phyloP scores from a whole-genome alignment of 2,329 filamentous ascomycete species.

The Ustilaginoidea virens region DNA sequence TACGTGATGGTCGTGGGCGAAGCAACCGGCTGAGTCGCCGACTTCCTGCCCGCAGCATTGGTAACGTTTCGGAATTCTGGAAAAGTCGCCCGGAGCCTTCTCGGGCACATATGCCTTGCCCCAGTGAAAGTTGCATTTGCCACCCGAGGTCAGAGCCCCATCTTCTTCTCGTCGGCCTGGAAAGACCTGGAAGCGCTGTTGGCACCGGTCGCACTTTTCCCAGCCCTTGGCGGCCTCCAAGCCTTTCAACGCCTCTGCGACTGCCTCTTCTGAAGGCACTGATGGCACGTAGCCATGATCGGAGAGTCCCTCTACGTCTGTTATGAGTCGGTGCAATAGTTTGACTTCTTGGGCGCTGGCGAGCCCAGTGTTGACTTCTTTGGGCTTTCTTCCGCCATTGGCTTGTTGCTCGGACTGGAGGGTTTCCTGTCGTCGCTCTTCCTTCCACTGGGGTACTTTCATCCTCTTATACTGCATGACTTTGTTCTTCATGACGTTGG shows the following conservation, averaged over 20 bases:
- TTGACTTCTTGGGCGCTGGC: constrained; percentile 50
- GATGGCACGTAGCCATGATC: constrained; percentile 60
- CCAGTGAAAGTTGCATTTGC: constrained; percentile 68
- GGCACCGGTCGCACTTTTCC: constrained; percentile 82
- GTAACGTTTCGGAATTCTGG: constrained; percentile 46
- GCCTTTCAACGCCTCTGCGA: constrained; percentile 49
- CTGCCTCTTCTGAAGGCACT: constrained; percentile 48
- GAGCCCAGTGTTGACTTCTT: constrained; percentile 54
- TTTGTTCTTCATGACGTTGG: constrained; percentile 69
- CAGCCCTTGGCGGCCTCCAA: constrained; percentile 55
- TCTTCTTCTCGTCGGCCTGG: constrained; percentile 69
- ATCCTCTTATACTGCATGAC: constrained; percentile 67
- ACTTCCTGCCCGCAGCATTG: constrained; percentile 65
- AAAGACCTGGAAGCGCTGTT: constrained; percentile 78
- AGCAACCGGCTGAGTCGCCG: constrained; percentile 63
- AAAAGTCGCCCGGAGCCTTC: constrained; percentile 38
- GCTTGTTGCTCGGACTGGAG: neutral
- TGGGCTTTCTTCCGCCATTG: constrained; percentile 21
- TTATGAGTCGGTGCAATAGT: constrained; percentile 46
- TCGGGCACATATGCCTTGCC: constrained; percentile 50
- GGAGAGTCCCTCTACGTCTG: constrained; percentile 47
- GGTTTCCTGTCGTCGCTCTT: constrained; percentile 30
- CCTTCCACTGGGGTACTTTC: constrained; percentile 54
- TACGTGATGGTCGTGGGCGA: constrained; percentile 57
- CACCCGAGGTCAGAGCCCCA: constrained; percentile 59